These are phyloP conservation scores for Claviceps fusiformis DNA, from an alignment of 2,329 filamentous ascomycete species.

Conservation along the genomic window DNA sequence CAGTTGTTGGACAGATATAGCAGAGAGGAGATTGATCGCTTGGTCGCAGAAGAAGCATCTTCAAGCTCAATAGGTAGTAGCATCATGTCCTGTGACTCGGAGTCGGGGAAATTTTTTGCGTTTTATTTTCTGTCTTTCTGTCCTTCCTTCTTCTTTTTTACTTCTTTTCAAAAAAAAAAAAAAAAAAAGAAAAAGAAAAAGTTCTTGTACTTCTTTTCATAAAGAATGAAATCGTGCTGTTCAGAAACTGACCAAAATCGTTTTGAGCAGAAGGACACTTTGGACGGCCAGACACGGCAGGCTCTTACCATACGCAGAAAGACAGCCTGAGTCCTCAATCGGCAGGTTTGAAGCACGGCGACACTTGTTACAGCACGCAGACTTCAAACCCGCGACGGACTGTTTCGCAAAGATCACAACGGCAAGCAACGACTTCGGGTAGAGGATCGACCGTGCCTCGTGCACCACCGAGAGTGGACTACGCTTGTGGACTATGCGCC, in stretches of 20 bases:
- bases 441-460: background rate
- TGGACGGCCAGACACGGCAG: background rate
- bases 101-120: too few relatives aligned
- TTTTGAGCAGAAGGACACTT: background rate
- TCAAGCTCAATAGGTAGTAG: background rate
- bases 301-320: background rate
- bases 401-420: background rate
- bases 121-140: background rate
- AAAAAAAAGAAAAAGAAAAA: too few relatives aligned
- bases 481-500: constrained; percentile 19
- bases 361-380: background rate
- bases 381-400: background rate
- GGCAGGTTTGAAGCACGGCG: background rate
- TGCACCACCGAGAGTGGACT: constrained; percentile 12
- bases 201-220: too few relatives aligned
- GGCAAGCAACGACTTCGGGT: background rate
- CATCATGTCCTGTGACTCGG: background rate
- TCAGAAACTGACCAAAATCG: background rate
- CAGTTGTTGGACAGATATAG: constrained; percentile 5
- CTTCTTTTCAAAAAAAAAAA: too few relatives aligned
- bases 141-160: background rate
- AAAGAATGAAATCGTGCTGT: too few relatives aligned
- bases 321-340: background rate
- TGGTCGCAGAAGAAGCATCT: constrained; percentile 7
- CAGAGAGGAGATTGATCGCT: constrained; percentile 7